Evolutionary conservation across 2,329 filamentous ascomycete genomes (phyloP).

Genomic region (Decorospora gaudefroyi): DNA sequence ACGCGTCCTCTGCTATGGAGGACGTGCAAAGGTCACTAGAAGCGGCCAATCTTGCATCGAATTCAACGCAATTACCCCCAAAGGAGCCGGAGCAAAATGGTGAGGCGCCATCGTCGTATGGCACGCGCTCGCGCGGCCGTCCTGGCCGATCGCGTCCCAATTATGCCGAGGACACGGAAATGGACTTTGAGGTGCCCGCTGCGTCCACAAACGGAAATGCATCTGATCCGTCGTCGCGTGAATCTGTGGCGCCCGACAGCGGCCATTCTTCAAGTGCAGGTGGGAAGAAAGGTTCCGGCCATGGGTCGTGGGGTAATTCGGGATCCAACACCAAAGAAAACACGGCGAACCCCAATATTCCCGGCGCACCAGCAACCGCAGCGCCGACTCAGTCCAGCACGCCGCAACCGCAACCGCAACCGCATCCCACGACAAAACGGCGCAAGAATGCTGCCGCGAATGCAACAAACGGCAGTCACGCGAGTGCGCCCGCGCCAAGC

Average conservation of each 20-base stretch:
- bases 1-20: slow-evolving; percentile 35
- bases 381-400: slow-evolving; percentile 48
- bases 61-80: slow-evolving; percentile 38
- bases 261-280: slow-evolving; percentile 38
- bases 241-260: slow-evolving; percentile 40
- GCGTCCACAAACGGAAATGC: slow-evolving; percentile 63
- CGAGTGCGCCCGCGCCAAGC: slow-evolving; percentile 47
- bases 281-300: slow-evolving; percentile 48
- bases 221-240: slow-evolving; percentile 48
- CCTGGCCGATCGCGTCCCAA: slow-evolving; percentile 80
- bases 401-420: slow-evolving; percentile 29
- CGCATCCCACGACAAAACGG: slow-evolving; percentile 64
- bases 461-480: slow-evolving; percentile 44
- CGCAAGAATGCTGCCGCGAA: slow-evolving; percentile 70
- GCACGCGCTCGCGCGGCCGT: slow-evolving; percentile 91
- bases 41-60: slow-evolving; percentile 33
- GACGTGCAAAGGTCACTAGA: slow-evolving; percentile 39
- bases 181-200: slow-evolving; percentile 75
- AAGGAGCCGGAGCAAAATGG: slow-evolving; percentile 43
- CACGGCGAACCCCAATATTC: slow-evolving; percentile 50
- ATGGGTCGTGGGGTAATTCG: slow-evolving; percentile 46
- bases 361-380: slow-evolving; percentile 64
- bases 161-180: slow-evolving; percentile 93
- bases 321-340: slow-evolving; percentile 44
- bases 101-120: slow-evolving; percentile 68